Base-by-base conservation (phyloP, 2,329 filamentous ascomycete genomes). In the Rosellinia necatrix region DNA sequence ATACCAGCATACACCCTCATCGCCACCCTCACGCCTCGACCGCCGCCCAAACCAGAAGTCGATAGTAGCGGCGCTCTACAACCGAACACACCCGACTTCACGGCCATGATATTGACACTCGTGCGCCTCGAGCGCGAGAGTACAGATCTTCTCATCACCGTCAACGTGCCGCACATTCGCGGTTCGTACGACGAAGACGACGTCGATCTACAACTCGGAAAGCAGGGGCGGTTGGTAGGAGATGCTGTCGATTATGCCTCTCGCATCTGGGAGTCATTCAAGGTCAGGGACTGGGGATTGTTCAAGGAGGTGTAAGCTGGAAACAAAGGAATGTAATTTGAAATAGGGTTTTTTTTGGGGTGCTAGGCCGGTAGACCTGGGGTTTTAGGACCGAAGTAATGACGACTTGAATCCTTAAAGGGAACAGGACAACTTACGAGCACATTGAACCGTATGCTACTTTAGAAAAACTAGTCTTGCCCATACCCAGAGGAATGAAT, bases 161-260 rank as follows among this genome's bases (percentile, higher is more conserved):
- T 96, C 69, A 97, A 96, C 73, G 89, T 96, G 43, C 93, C 92
- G 24, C 88, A 94, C 69, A 87, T 91, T 64, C 81, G 84, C 64
- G 87, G 87, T 60, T 84, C 89, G 71, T 91, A 91, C 70, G 79
- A 86, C 65, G 83, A 86, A 71, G 86, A 88, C 7, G 86, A 91
- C 27, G 84, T 93, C 13, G 84, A 90, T 68, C 74, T 87, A 53
- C 80, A 85, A 68, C 73, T 85, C 53, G 86, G 86, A 13, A 86
- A 82, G 69, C 81, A 82, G 67, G 89, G 87, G 3, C 81, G 84
- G 71, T 75, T 90, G 61, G 86, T 90, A 66, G 87, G 86, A 48
- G 81, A 87, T 65, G 82, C 82, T 5, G 82, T 88, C 32, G 88
- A 90, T 70, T 85, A 88, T 68, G 84, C 84, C 3, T 79, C 83